Evolutionary conservation across 495 filamentous ascomycete species (phyloP).

Genomic region (Tetracladium setigerum): DNA sequence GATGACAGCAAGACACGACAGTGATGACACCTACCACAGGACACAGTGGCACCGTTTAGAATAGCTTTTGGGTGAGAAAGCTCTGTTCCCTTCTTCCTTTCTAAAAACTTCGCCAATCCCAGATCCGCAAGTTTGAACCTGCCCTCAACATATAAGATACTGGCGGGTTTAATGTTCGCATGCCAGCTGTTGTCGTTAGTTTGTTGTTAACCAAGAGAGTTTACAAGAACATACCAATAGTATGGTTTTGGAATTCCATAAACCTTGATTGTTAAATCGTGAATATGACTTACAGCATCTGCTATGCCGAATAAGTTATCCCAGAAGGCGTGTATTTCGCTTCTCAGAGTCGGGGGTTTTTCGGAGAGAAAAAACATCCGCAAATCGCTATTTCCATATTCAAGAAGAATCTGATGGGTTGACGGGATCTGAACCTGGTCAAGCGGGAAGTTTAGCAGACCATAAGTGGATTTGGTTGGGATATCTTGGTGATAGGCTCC

Average conservation of each 20-base stretch:
- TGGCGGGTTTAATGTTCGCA: conserved; percentile 32
- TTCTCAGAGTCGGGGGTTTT: not conserved
- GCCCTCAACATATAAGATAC: conserved; percentile 28
- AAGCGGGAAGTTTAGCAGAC: not conserved
- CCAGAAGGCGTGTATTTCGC: not conserved
- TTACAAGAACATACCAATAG: conserved; percentile 1
- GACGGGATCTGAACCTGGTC: not conserved
- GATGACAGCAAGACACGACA: not conserved
- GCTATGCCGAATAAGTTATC: not conserved
- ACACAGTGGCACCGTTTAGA: not conserved
- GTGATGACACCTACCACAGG: not conserved
- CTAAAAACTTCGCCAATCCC: conserved; percentile 30
- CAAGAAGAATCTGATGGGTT: not conserved
- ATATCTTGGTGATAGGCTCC: not conserved
- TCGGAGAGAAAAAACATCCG: not conserved
- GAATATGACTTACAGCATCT: not conserved
- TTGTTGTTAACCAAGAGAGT: not conserved
- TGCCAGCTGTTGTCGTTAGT: conserved; percentile 25
- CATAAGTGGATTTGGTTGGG: too few relatives aligned
- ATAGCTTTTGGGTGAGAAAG: not conserved
- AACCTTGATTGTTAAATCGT: not conserved
- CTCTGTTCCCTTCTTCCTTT: conserved; percentile 8
- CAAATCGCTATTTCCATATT: not conserved
- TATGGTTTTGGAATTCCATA: not conserved
- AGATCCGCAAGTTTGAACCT: conserved; percentile 34